phyloP scores from a whole-genome alignment of 2,329 filamentous ascomycete species.

The Didymosphaeria variabile region DNA sequence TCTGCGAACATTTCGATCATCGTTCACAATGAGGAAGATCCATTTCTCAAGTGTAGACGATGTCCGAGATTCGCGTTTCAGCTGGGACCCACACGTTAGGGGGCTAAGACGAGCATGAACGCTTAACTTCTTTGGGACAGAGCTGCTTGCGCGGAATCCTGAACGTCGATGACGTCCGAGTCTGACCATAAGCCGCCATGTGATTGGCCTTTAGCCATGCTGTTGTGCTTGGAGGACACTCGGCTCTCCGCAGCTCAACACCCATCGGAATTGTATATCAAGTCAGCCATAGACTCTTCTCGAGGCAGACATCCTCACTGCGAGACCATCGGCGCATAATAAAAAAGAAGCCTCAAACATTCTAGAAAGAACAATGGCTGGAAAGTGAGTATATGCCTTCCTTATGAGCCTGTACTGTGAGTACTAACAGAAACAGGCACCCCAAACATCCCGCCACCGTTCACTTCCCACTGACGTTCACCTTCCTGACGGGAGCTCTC shows the following conservation, averaged over 20 bases:
- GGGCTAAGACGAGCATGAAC: not conserved
- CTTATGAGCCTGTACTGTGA: not conserved
- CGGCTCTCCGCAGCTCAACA: conserved; percentile 21
- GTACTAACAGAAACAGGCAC: conserved; percentile 39
- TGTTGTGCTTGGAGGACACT: not conserved
- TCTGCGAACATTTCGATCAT: conserved; percentile 22
- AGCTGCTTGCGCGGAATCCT: not conserved
- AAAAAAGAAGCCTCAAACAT: not conserved
- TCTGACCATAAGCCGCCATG: not conserved
- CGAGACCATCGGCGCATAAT: not conserved
- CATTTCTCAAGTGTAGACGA: not conserved
- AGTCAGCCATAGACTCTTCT: not conserved
- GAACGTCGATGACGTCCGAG: conserved; percentile 5
- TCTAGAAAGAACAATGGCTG: conserved; percentile 1
- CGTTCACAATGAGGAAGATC: conserved; percentile 4
- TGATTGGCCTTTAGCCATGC: not conserved
- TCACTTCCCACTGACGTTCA: conserved; percentile 59
- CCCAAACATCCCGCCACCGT: conserved; percentile 57
- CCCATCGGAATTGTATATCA: conserved; percentile 10
- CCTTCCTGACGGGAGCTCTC: conserved; percentile 52
- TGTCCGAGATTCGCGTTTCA: conserved; percentile 12
- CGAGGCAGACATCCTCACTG: not conserved
- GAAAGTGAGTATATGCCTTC: conserved; percentile 5
- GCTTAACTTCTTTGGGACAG: conserved; percentile 9
- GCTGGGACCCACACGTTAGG: not conserved